phyloP scores from a whole-genome alignment of 305 asterid genomes.

The Striga hermonthica region DNA sequence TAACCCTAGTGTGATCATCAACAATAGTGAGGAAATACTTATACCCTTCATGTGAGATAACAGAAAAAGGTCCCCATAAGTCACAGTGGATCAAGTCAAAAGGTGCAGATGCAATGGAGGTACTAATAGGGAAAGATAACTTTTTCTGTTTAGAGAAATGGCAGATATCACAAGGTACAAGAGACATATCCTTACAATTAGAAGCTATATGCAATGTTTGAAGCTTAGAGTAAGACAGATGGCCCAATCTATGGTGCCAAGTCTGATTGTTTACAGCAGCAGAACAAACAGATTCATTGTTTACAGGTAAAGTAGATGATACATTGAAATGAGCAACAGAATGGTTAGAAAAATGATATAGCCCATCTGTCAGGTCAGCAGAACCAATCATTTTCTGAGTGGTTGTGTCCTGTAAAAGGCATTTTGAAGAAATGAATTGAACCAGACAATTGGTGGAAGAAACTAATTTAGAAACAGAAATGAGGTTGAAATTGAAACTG shows the following conservation, averaged over 20 bases:
- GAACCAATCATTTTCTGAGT: too few relatives aligned
- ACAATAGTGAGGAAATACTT: not conserved
- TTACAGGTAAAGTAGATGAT: too few relatives aligned
- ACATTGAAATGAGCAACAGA: too few relatives aligned
- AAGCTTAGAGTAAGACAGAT: not conserved
- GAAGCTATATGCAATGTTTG: not conserved
- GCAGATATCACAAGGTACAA: not conserved
- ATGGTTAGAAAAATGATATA: too few relatives aligned
- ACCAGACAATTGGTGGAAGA: too few relatives aligned
- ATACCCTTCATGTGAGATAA: not conserved
- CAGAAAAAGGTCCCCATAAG: not conserved
- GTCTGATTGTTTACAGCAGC: too few relatives aligned
- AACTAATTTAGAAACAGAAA: not conserved
- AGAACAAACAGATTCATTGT: too few relatives aligned
- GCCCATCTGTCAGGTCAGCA: too few relatives aligned
- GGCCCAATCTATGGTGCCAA: not conserved
- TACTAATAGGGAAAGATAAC: not conserved
- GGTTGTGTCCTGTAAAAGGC: too few relatives aligned
- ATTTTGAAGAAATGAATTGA: too few relatives aligned
- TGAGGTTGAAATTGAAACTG: not conserved
- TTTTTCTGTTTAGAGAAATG: not conserved
- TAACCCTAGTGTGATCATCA: not conserved
- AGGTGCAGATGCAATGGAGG: not conserved
- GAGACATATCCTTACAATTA: too few relatives aligned
- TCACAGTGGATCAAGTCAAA: not conserved